Evolutionary conservation across 768 basidiomycete species (phyloP), one percentile per base, ranked within the genome.

Genomic region (Boletus speciosus): DNA sequence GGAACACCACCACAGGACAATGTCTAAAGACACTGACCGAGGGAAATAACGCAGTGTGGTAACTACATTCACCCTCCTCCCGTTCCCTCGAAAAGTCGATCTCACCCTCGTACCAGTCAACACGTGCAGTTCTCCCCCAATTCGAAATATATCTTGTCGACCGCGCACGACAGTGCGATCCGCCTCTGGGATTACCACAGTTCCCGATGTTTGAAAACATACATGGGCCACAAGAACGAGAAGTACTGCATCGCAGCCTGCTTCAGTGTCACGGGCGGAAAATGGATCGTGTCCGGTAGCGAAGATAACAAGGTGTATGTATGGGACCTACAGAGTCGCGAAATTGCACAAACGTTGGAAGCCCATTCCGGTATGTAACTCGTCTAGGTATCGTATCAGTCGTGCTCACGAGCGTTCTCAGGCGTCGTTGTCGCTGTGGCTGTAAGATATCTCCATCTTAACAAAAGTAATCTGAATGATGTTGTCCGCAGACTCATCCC

Each of bases 1-100:
- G 96, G 96, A 92, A 93, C 59, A 87, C 90, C 0, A 81, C 83
- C 19, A 86, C 90, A 19, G 95, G 94, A 0, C 94, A 98, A 65
- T 99, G 96, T 71, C 80, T 99, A 29, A 98, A 97, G 72, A 98
- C 96, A 0, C 80, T 99, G 25, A 90, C 92, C 10, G 93, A 97
- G 71, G 91, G 90, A 16, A 85, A 88, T 47, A 84, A 90, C 42
- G 89, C 93, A 2, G 80, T 93, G 59, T 94, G 84, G 88, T 92
- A 60, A 65, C 15, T 41, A 39, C 10, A 9, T 51, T 47, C 34
- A 6, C 15, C n/a, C 8, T 4, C 6, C 29, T 2, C 29, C 3
- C 36, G 10, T 16, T 23, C 21, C 15, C 21, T 5, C 11, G n/a
- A 15, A 35, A 10, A 34, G n/a, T 23, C 15, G 5, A 6, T 19